Conservation (phyloP, 2,329 filamentous ascomycete genomes). For the Arachnomyces sp. region DNA sequence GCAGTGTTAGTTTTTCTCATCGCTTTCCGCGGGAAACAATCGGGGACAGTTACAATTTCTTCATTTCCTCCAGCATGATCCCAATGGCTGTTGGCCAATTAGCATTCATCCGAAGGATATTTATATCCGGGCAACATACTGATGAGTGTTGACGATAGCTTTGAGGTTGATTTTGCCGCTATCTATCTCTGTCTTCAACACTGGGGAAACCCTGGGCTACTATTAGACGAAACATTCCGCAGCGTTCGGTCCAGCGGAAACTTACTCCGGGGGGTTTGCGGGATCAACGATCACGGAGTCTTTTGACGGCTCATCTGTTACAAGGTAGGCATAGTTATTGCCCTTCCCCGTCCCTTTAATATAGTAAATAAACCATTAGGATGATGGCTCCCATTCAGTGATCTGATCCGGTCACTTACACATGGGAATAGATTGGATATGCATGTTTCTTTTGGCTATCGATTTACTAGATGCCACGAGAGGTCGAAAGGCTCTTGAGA, state of each 20-base stretch:
- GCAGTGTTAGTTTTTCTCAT: constrained; percentile 5
- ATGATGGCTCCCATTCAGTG: background rate
- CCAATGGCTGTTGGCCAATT: constrained; percentile 57
- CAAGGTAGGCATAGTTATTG: constrained; percentile 47
- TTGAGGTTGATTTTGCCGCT: constrained; percentile 69
- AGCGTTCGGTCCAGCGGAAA: constrained; percentile 8
- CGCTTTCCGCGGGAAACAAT: background rate
- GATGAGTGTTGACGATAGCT: constrained; percentile 92
- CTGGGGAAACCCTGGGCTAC: constrained; percentile 47
- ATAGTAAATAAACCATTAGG: no score
- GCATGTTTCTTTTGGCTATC: constrained; percentile 31
- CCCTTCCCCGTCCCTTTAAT: constrained; percentile 26
- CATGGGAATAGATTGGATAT: constrained; percentile 47
- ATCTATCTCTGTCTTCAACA: constrained; percentile 64
- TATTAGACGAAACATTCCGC: constrained; percentile 1
- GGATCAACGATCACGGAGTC: constrained; percentile 45
- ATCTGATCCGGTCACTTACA: constrained; percentile 30
- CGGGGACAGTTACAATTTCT: constrained; percentile 54
- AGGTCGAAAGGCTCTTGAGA: background rate
- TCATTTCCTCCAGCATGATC: constrained; percentile 92
- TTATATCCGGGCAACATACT: constrained; percentile 52
- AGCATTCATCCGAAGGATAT: constrained; percentile 1
- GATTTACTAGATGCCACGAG: constrained; percentile 5
- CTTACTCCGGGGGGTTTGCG: constrained; percentile 43
- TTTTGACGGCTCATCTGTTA: constrained; percentile 42